Base-by-base conservation (phyloP, 176 grass and related monocot genomes). In the Cenchrus purpureus region DNA sequence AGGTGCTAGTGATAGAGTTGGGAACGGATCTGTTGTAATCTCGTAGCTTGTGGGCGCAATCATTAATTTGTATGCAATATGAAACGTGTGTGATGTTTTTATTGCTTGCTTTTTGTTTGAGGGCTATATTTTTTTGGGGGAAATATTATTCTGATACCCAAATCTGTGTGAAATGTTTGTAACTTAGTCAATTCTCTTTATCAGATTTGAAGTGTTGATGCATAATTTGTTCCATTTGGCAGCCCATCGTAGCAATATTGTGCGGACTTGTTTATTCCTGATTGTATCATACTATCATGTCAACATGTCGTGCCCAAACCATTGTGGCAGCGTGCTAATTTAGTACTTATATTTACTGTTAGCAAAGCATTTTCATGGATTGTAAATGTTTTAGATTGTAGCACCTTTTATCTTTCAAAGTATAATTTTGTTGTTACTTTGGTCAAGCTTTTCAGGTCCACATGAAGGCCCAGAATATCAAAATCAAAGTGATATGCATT, bases 361-460 rank as follows among this genome's bases (percentile, higher is more conserved):
- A 78, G 46, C n/a, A 46, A 46, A 29, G 6, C 9, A 45, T 82
- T 69, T 79, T 32, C 59, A 57, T 78, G 32, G 12, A 31, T 61
- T 74, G 61, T 3, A 56, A 25, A 19, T 75, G 73, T 49, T 69
- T 49, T 75, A 4, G 60, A 54, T 46, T 82, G 54, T 74, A 57
- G 37, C 25, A 50, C 10, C n/a, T 8, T 60, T 81, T 80, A 69
- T 83, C 53, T 84, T 42, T 52, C 78, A 50, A 31, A 64, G 73
- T 83, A 60, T 85, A 91, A 91, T 85, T 88, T 58, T 44, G 79
- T 73, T 82, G 40, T 91, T 91, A 65, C 61, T 69, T 81, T 92
- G 91, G 78, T 90, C 84, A 95, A 98, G 86, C 83, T 94, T 97
- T 91, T 94, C 91, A 99, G 97, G 90, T 92, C 71, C 82, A 43